These are phyloP conservation scores for Falciphora oryzae DNA, from an alignment of 2,329 filamentous ascomycete species.

Conservation along the genomic window DNA sequence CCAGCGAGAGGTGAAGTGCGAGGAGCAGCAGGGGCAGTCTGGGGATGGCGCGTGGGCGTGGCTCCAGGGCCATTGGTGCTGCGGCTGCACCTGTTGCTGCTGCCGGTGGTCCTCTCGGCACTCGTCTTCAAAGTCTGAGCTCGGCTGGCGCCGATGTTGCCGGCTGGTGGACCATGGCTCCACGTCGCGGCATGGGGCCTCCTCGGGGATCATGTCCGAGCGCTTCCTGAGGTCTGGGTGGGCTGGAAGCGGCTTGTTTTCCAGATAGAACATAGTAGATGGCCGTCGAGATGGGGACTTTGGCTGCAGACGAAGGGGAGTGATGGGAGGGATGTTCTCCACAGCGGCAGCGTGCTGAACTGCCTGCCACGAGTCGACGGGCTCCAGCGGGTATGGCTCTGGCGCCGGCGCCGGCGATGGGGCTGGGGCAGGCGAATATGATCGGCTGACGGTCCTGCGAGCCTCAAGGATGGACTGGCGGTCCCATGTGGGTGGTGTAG, in stretches of 20 bases:
- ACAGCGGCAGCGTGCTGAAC: no score
- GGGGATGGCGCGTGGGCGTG: background rate
- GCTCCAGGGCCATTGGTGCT: background rate
- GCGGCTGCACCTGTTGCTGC: background rate
- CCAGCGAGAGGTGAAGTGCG: conserved; percentile 4
- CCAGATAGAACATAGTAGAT: background rate
- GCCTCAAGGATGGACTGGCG: conserved; percentile 2
- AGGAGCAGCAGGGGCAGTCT: conserved; percentile 6
- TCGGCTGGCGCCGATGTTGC: background rate
- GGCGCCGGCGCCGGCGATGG: background rate
- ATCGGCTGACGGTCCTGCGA: background rate
- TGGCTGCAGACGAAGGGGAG: background rate
- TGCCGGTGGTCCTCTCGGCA: background rate
- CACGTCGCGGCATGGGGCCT: background rate
- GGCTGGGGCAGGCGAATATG: background rate
- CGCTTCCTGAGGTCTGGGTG: background rate
- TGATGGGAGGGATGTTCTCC: background rate
- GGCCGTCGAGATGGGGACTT: background rate
- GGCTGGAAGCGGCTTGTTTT: background rate
- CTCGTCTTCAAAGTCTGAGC: background rate
- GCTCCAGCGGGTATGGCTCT: background rate
- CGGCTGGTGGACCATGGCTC: background rate
- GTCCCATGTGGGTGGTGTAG: conserved; percentile 6
- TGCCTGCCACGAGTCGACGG: background rate
- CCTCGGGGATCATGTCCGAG: background rate